These are phyloP conservation scores for Thamnidium elegans DNA, from an alignment of 192 early-diverging fungal genomes.

Conservation along the genomic window DNA sequence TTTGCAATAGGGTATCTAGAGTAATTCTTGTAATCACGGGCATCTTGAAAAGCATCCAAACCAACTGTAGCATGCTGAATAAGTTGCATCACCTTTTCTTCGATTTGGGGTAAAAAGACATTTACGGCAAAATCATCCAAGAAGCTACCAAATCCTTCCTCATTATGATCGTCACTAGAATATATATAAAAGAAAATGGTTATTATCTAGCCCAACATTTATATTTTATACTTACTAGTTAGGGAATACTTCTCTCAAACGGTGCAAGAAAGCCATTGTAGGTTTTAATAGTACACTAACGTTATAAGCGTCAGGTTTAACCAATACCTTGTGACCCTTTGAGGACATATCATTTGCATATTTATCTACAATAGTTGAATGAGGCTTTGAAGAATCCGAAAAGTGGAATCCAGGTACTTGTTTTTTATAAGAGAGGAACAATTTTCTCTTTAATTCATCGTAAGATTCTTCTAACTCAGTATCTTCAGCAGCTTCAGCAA, in stretches of 20 bases:
- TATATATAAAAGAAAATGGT: background rate
- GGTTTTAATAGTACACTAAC: constrained; percentile 69
- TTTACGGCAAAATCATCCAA: constrained; percentile 77
- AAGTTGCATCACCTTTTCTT: constrained; percentile 77
- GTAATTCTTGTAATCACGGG: constrained; percentile 48
- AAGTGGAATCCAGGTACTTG: constrained; percentile 17
- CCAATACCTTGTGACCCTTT: constrained; percentile 62
- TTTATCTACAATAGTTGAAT: constrained; percentile 43
- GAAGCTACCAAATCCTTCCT: constrained; percentile 58
- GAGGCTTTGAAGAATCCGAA: background rate
- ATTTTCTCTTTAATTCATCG: constrained; percentile 16
- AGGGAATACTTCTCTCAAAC: constrained; percentile 52
- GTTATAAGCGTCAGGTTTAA: constrained; percentile 64
- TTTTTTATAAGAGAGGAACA: constrained; percentile 23
- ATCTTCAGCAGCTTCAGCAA: constrained; percentile 25
- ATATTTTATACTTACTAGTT: constrained; percentile 38
- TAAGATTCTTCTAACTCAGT: constrained; percentile 32
- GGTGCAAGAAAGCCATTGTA: constrained; percentile 58
- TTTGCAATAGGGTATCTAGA: constrained; percentile 67
- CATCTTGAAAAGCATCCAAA: constrained; percentile 50
- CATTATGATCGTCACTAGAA: constrained; percentile 34
- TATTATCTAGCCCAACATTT: background rate
- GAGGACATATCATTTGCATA: constrained; percentile 58
- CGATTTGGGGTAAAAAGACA: constrained; percentile 81
- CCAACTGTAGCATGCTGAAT: constrained; percentile 66